Base-by-base conservation (phyloP, 2,329 filamentous ascomycete species). In the Sporothrix pallida region DNA sequence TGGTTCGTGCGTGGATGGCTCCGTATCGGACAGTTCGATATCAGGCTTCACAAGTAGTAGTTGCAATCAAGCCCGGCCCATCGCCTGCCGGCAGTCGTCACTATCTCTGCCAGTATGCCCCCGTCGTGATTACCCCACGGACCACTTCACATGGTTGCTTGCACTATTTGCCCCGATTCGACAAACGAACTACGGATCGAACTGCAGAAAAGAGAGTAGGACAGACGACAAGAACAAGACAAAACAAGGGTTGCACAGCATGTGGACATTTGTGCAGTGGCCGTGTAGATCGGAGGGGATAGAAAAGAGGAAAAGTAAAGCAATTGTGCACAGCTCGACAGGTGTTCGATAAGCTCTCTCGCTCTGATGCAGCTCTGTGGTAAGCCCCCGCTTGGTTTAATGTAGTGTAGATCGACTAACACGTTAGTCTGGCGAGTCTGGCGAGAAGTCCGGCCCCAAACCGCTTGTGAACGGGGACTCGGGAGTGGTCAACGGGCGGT, bases 201-300 rank as follows among this genome's bases (percentile, higher is more conserved):
- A 17, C 12, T 20, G n/a, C 50, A 52, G 15, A 52, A 15, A 13
- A 54, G n/a, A 26, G 13, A 12, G 26, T 23, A 26, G 8, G 13
- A 26, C 2, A 12, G 20, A 23, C 20, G 2, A 52, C 13, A 17
- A 23, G 52, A 13, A 58, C 17, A 26, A 31, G 9, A 31, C 31
- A 37, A 37, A 37, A 50, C 13, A 50, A 50, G 10, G 56, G 56
- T 60, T 37, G 26, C 56, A 60, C 56, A 60, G 56, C 56, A 60
- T 10, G 26, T 60, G 26, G 23, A 20, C 54, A 6, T 26, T 26
- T 26, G 23, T 26, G 23, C 23, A 1, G 23, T 3, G 23, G 23
- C 1, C 23, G 3, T 60, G 26, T 60, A 37, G 56, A 60, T 60
- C 26, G 31, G 60, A 46, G 10, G n/a, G 50, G 3, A 63, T 26